Evolutionary conservation across 495 filamentous ascomycete genomes (phyloP), one percentile per base, ranked within the genome.

Genomic region (Opeltia flavorubescens): DNA sequence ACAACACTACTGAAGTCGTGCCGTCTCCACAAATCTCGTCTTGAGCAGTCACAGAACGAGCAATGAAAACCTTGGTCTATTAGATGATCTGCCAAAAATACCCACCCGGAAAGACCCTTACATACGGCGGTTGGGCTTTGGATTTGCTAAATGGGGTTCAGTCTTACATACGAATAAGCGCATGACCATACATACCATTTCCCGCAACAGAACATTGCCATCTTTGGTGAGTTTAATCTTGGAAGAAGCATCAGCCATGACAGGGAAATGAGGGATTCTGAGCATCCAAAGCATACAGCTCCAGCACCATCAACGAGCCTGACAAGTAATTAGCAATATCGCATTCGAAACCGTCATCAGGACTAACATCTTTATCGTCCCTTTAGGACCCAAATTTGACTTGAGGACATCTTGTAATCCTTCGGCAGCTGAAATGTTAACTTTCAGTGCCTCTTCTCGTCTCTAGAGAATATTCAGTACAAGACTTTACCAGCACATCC

Each of bases 161-260:
- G 68, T 56, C 33, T 34, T 38, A 15, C 24, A n/a, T 4, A 15
- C 20, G 25, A 29, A 23, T 25, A 1, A n/a, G 9, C 28, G n/a
- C 21, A 26, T 13, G 34, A 20, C 11, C 24, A 11, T 35, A 61
- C 66, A 75, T 69, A 89, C 86, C 93, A 99, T 99, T 64, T 99
- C 91, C 55, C 86, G 76, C 55, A 99, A 62, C 46, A 99, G 70
- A 41, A 96, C 91, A 60, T 91, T 94, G 59, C 91, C 91, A 72
- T 99, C 91, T 67, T 99, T 99, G 43, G 91, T 99, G 58, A 99
- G 72, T 66, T 96, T 99, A 71, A 99, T 99, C 84, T 94, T 55
- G 62, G 29, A 25, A 42, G 48, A 28, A 47, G 30, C 55, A 21
- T 45, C 11, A 43, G 18, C 20, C 20, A 20, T n/a, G 28, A 17